Percentiles rank a stretch among this genome's conserved stretches.
Conservation (phyloP, 768 basidiomycete genomes). For the Termitomyces sp. region DNA sequence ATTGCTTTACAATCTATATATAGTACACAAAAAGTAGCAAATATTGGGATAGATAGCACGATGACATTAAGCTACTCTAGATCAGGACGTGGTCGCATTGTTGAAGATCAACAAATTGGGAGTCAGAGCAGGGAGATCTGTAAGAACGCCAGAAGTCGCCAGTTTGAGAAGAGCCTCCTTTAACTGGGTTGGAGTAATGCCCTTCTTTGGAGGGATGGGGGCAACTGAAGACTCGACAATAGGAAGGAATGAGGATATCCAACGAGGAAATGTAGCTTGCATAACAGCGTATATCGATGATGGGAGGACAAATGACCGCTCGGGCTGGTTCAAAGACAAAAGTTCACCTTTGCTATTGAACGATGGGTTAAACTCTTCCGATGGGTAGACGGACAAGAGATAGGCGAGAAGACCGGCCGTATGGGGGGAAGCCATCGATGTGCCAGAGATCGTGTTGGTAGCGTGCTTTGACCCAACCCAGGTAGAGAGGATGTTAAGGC, state of each 20-base stretch:
- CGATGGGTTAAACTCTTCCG: constrained; percentile 50
- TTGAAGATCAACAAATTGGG: constrained; percentile 77
- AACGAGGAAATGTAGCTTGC: constrained; percentile 51
- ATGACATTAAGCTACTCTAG: constrained; percentile 5
- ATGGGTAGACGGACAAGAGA: constrained; percentile 84
- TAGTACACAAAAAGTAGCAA: constrained; percentile 1
- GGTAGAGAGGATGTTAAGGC: constrained; percentile 86
- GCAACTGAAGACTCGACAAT: constrained; percentile 36
- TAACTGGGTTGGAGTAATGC: constrained; percentile 62
- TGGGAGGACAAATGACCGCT: constrained; percentile 27
- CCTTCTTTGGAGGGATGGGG: constrained; percentile 32
- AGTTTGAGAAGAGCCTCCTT: constrained; percentile 70
- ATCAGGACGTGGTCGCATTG: constrained; percentile 49
- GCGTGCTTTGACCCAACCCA: constrained; percentile 61
- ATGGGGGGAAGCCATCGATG: constrained; percentile 95
- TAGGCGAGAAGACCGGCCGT: constrained; percentile 88
- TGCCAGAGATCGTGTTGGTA: constrained; percentile 79
- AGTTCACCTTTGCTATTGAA: constrained; percentile 32
- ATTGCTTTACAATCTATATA: constrained; percentile 4
- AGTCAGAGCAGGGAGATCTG: constrained; percentile 45
- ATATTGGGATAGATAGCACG: constrained; percentile 1
- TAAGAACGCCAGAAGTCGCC: constrained; percentile 44
- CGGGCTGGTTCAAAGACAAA: constrained; percentile 23
- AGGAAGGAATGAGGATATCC: constrained; percentile 54
- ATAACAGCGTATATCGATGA: constrained; percentile 47